Evolutionary conservation across 1,139 yeast genomes (phyloP), one percentile per base, ranked within the genome.

Genomic region (Scheffersomyces cryptocercus): DNA sequence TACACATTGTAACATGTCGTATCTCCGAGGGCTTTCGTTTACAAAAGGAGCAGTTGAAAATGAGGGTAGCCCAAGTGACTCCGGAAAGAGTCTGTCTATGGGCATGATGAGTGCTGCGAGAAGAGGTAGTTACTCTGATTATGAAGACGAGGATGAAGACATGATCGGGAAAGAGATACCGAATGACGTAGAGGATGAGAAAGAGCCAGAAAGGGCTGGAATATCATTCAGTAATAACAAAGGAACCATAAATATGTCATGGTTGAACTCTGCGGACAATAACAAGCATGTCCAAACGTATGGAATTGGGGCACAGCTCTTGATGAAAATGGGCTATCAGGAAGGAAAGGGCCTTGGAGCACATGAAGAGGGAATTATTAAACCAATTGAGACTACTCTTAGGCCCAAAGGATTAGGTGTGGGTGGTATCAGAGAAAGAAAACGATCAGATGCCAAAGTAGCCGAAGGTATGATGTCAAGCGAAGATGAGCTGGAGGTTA

Each of bases 271-370:
- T 20, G 1, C 8, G 55, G 49, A n/a, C 52, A 47, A 1, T 52
- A 46, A 10, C 35, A 4, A 45, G 39, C 31, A 41, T 46, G 39
- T 44, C 49, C 51, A 48, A 16, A 57, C 58, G 43, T 91, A 90
- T 56, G 98, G 99, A 8, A 80, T 89, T 37, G 99, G 98, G 30
- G 97, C 97, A 2, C 68, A 77, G 42, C 68, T 93, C 41, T 64
- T 93, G 71, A 74, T 82, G 56, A 78, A 82, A 53, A 91, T 93
- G 98, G 99, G 99, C 0, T 91, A 89, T 61, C 74, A 75, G 12
- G 79, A 79, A 36, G 99, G 99, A 0, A 72, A 78, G 50, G 98
- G 98, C 0, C 74, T 93, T 16, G 99, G 99, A 0, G 65, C 69
- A 4, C 65, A 73, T 16, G 82, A 84, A 1, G 75, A 75, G 41